Evolutionary conservation across 2,329 filamentous ascomycete species (phyloP).

Genomic region (Laburnicola sp.): DNA sequence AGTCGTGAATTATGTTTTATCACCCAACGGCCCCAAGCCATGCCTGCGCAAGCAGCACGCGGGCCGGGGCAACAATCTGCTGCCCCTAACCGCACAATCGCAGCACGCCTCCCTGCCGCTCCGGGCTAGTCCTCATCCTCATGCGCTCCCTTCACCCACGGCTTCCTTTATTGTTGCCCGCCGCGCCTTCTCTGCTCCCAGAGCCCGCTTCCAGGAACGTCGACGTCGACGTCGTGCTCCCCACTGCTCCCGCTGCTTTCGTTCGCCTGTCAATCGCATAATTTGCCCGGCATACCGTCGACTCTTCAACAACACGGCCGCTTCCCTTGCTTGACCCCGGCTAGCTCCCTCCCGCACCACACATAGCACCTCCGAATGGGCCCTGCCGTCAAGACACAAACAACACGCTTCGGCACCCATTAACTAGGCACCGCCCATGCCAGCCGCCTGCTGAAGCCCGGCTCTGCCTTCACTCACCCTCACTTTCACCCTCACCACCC

Average conservation of each 20-base stretch:
- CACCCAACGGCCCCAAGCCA: slow-evolving; percentile 46
- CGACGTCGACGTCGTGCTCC: slow-evolving; percentile 17
- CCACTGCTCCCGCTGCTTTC: slow-evolving; percentile 36
- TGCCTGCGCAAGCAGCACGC: slow-evolving; percentile 37
- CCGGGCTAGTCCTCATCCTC: slow-evolving; percentile 7
- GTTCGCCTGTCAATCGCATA: slow-evolving; percentile 32
- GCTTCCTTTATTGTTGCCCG: slow-evolving; percentile 25
- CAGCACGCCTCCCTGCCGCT: slow-evolving; percentile 5
- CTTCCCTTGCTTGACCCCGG: slow-evolving; percentile 37
- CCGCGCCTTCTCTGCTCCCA: slow-evolving; percentile 7
- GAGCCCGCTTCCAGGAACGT: neutral
- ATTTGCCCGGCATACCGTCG: slow-evolving; percentile 35
- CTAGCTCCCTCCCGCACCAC: slow-evolving; percentile 9
- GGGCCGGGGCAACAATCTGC: slow-evolving; percentile 30
- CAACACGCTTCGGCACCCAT: neutral
- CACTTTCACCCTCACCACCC: slow-evolving; percentile 1
- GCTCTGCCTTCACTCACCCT: neutral
- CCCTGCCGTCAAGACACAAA: slow-evolving; percentile 25
- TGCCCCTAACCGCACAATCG: slow-evolving; percentile 10
- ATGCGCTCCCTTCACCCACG: slow-evolving; percentile 8
- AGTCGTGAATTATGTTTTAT: slow-evolving; percentile 47
- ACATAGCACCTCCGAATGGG: slow-evolving; percentile 14
- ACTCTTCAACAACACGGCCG: slow-evolving; percentile 20
- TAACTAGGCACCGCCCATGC: slow-evolving; percentile 4
- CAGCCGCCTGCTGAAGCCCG: slow-evolving; percentile 2